These are phyloP conservation scores for Penicillium antarcticum DNA, from an alignment of 495 filamentous ascomycete genomes.

Conservation along the genomic window DNA sequence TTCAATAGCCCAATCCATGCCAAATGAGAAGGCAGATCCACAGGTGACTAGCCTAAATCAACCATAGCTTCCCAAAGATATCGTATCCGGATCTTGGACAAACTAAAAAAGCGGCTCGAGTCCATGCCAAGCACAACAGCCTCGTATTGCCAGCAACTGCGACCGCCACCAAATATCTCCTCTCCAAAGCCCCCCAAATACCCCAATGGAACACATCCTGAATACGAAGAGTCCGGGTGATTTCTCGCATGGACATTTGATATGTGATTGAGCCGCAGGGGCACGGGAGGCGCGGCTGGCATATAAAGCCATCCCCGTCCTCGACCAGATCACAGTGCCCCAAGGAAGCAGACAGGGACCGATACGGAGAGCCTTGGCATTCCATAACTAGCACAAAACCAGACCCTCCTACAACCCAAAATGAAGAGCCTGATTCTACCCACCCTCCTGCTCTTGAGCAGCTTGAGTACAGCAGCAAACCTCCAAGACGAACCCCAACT, in stretches of 20 bases:
- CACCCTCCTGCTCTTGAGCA: constrained; percentile 1
- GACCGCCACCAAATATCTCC: not conserved
- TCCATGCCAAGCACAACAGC: constrained; percentile 10
- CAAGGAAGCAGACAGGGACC: too few species aligned
- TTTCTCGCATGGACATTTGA: too few species aligned
- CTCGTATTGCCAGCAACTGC: constrained; percentile 15
- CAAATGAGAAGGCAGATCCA: too few species aligned
- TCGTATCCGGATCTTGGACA: too few species aligned
- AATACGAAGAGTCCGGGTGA: constrained; percentile 3
- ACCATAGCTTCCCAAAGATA: too few species aligned
- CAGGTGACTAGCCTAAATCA: too few species aligned
- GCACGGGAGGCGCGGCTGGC: too few species aligned
- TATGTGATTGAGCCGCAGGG: too few species aligned
- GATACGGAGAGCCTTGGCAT: too few species aligned
- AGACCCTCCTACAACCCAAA: not conserved
- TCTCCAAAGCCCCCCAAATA: not conserved
- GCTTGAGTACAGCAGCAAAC: not conserved
- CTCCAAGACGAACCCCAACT: constrained; percentile 6
- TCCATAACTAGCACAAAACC: not conserved
- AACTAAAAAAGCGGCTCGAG: constrained; percentile 11
- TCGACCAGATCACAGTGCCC: too few species aligned
- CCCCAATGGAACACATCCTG: not conserved
- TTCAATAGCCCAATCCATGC: too few species aligned
- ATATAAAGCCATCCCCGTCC: too few species aligned
- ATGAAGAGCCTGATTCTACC: not conserved